Conservation (phyloP, 2,329 filamentous ascomycete genomes). For the Fonsecaea pedrosoi region DNA sequence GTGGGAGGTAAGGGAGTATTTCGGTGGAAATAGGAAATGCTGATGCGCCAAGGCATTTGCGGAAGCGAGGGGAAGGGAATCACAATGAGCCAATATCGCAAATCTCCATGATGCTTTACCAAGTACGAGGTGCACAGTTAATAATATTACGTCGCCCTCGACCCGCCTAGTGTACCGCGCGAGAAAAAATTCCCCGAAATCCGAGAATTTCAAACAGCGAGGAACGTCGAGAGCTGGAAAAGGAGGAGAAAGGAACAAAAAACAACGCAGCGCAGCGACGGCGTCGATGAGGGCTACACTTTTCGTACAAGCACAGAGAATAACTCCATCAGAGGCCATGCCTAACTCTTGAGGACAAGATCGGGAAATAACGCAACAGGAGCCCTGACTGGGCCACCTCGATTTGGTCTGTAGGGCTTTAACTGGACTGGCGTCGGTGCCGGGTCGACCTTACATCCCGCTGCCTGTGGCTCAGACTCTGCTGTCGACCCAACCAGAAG, state of each 20-base stretch:
- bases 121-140: background rate
- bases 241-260: background rate
- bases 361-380: slow-evolving; percentile 5
- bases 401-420: background rate
- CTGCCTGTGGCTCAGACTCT: slow-evolving; percentile 1
- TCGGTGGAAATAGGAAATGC: slow-evolving; percentile 3
- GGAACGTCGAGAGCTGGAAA: background rate
- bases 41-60: slow-evolving; percentile 5
- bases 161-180: background rate
- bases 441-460: background rate
- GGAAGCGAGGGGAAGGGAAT: slow-evolving; percentile 2
- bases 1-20: background rate
- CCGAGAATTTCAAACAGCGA: background rate
- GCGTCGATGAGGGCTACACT: background rate
- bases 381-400: background rate
- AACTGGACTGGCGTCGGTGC: background rate
- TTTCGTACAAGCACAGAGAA: background rate
- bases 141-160: background rate
- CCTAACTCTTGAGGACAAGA: background rate
- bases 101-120: background rate
- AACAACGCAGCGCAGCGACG: slow-evolving; percentile 2
- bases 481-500: background rate
- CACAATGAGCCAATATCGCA: slow-evolving; percentile 1
- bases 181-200: background rate
- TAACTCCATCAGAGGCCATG: too few relatives aligned